phyloP scores from a whole-genome alignment of 768 basidiomycete species.

The Heimioporus sp. region DNA sequence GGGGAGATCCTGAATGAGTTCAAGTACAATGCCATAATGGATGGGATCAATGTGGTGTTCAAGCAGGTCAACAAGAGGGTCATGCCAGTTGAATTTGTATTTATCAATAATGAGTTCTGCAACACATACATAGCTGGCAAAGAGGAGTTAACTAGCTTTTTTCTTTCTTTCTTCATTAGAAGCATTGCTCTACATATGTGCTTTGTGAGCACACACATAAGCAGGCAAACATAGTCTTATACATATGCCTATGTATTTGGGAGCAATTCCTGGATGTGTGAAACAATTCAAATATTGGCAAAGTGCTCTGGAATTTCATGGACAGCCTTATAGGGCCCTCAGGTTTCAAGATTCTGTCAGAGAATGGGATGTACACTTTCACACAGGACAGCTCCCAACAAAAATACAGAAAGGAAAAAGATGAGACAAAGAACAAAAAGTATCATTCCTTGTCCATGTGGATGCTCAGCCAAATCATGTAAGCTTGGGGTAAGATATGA shows the following conservation, averaged over 20 bases:
- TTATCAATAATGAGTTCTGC: slow-evolving; percentile 55
- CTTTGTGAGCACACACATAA: slow-evolving; percentile 43
- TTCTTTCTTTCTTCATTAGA: slow-evolving; percentile 38
- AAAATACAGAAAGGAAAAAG: slow-evolving; percentile 31
- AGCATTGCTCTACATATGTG: slow-evolving; percentile 60
- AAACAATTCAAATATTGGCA: slow-evolving; percentile 54
- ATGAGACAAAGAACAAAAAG: slow-evolving; percentile 43
- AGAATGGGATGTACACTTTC: slow-evolving; percentile 10
- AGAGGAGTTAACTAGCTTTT: too few relatives aligned
- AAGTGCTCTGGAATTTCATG: slow-evolving; percentile 58
- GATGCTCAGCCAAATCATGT: slow-evolving; percentile 35
- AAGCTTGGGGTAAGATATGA: slow-evolving; percentile 41
- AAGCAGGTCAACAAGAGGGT: slow-evolving; percentile 54
- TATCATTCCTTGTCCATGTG: slow-evolving; percentile 47
- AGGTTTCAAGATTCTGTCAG: slow-evolving; percentile 30
- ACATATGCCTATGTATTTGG: slow-evolving; percentile 57
- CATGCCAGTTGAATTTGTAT: slow-evolving; percentile 77
- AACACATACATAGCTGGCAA: slow-evolving; percentile 5
- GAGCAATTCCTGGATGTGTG: slow-evolving; percentile 61
- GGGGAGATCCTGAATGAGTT: slow-evolving; percentile 52
- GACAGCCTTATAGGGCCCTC: slow-evolving; percentile 37
- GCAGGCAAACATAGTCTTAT: slow-evolving; percentile 53
- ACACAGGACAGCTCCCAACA: slow-evolving; percentile 18
- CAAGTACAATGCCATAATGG: slow-evolving; percentile 48
- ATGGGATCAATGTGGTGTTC: slow-evolving; percentile 46